Percentiles rank a stretch among this genome's conserved stretches.
phyloP scores from a whole-genome alignment of 495 filamentous ascomycete species.

The Aspergillus bridgeri region DNA sequence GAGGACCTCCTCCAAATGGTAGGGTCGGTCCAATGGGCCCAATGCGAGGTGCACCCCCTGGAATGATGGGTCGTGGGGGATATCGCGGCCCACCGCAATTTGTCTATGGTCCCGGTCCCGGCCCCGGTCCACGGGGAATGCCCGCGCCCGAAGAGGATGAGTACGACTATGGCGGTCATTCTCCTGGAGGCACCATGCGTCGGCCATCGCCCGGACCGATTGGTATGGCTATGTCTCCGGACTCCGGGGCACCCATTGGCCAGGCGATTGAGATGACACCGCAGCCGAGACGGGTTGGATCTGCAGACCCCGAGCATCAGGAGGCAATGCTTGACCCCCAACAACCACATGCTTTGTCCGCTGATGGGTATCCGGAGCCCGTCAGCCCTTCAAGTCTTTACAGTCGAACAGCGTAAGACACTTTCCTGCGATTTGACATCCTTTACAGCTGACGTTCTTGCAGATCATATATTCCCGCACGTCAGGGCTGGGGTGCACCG shows the following conservation, averaged over 20 bases:
- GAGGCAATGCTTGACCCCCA: slow-evolving; percentile 64
- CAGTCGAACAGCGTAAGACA: slow-evolving; percentile 68
- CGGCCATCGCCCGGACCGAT: slow-evolving; percentile 58
- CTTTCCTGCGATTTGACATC: slow-evolving; percentile 1
- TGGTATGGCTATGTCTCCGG: slow-evolving; percentile 48
- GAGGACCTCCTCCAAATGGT: slow-evolving; percentile 30
- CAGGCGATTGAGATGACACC: slow-evolving; percentile 82
- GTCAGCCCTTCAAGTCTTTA: slow-evolving; percentile 64
- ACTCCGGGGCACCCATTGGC: slow-evolving; percentile 49
- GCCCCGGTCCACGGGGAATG: slow-evolving; percentile 23
- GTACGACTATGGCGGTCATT: slow-evolving; percentile 29
- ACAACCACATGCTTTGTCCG: slow-evolving; percentile 48
- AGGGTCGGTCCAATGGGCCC: slow-evolving; percentile 38
- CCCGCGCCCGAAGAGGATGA: slow-evolving; percentile 30
- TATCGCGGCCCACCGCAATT: slow-evolving; percentile 53
- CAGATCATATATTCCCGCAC: slow-evolving; percentile 62
- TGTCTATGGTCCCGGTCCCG: slow-evolving; percentile 37
- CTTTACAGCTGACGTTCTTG: slow-evolving; percentile 26
- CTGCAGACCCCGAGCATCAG: slow-evolving; percentile 47
- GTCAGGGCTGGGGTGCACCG: slow-evolving; percentile 41
- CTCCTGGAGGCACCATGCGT: slow-evolving; percentile 26
- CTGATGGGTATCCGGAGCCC: slow-evolving; percentile 26
- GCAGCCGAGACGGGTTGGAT: slow-evolving; percentile 25
- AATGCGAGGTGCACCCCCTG: slow-evolving; percentile 29
- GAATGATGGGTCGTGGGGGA: slow-evolving; percentile 46